Conservation (phyloP, 805 yeast species). For the Blastobotrys peoriensis region DNA sequence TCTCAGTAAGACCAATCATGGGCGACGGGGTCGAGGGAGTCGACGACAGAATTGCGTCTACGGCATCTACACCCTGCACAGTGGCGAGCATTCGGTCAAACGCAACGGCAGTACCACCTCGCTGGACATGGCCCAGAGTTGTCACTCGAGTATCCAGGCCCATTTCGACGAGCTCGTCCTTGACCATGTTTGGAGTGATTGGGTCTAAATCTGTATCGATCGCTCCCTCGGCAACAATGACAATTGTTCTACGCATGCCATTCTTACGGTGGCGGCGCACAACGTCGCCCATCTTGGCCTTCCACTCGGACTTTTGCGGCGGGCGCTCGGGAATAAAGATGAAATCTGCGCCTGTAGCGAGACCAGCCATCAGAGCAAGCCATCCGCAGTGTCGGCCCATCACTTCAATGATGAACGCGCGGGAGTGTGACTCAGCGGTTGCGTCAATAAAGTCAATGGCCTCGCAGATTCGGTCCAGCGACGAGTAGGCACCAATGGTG, state of each 20-base stretch:
- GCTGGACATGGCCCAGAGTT: slow-evolving; percentile 93
- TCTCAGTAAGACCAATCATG: slow-evolving; percentile 83
- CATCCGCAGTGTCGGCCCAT: slow-evolving; percentile 99
- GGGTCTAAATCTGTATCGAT: slow-evolving; percentile 74
- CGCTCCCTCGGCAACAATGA: slow-evolving; percentile 98
- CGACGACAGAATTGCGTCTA: slow-evolving; percentile 79
- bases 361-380: slow-evolving; percentile 96
- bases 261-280: slow-evolving; percentile 72
- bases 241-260: slow-evolving; percentile 92
- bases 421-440: slow-evolving; percentile 92
- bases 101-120: slow-evolving; percentile 98
- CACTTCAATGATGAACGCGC: slow-evolving; percentile 97
- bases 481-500: slow-evolving; percentile 94
- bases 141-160: slow-evolving; percentile 95
- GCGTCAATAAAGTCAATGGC: slow-evolving; percentile 96
- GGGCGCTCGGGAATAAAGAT: slow-evolving; percentile 94
- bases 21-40: slow-evolving; percentile 94
- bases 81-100: slow-evolving; percentile 89
- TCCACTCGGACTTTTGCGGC: slow-evolving; percentile 68
- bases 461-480: slow-evolving; percentile 87
- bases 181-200: slow-evolving; percentile 73
- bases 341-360: slow-evolving; percentile 93
- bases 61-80: slow-evolving; percentile 96
- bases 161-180: slow-evolving; percentile 71
- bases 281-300: slow-evolving; percentile 66